Evolutionary conservation across 495 filamentous ascomycete genomes (phyloP).

Genomic region (Margaritispora aquatica): DNA sequence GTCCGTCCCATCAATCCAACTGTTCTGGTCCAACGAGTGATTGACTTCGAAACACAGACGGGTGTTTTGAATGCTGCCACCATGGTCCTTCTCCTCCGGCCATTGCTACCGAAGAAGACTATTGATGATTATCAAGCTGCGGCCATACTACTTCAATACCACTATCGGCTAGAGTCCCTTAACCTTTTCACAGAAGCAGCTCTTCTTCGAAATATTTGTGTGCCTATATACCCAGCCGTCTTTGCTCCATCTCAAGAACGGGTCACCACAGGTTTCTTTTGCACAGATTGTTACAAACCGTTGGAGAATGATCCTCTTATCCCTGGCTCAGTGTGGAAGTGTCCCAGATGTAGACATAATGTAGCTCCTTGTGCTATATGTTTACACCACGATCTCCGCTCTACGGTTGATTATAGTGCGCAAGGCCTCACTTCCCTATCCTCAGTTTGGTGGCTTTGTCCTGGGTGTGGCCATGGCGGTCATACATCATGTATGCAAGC

Average conservation of each 20-base stretch:
- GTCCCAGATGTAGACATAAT: constrained; percentile 30
- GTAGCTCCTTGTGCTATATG: constrained; percentile 41
- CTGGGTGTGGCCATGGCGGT: constrained; percentile 69
- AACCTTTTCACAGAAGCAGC: constrained; percentile 62
- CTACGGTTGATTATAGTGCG: not conserved
- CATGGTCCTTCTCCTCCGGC: constrained; percentile 45
- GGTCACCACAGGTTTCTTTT: constrained; percentile 40
- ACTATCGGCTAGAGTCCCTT: constrained; percentile 56
- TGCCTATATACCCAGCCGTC: constrained; percentile 49
- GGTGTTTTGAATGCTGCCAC: constrained; percentile 43
- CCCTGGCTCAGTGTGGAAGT: constrained; percentile 21
- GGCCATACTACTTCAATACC: constrained; percentile 57
- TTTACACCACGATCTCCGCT: constrained; percentile 16
- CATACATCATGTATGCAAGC: constrained; percentile 61
- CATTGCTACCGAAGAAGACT: constrained; percentile 39
- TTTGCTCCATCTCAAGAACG: constrained; percentile 47
- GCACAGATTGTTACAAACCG: constrained; percentile 44
- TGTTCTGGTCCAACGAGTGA: constrained; percentile 37
- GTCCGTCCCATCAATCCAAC: constrained; percentile 40
- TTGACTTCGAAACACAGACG: constrained; percentile 39
- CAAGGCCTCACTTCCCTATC: not conserved
- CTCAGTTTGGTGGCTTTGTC: constrained; percentile 60
- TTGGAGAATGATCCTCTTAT: constrained; percentile 40
- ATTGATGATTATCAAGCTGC: constrained; percentile 41
- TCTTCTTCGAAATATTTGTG: constrained; percentile 59